Evolutionary conservation across 768 basidiomycete genomes (phyloP).

Genomic region (Clathrus columnatus): DNA sequence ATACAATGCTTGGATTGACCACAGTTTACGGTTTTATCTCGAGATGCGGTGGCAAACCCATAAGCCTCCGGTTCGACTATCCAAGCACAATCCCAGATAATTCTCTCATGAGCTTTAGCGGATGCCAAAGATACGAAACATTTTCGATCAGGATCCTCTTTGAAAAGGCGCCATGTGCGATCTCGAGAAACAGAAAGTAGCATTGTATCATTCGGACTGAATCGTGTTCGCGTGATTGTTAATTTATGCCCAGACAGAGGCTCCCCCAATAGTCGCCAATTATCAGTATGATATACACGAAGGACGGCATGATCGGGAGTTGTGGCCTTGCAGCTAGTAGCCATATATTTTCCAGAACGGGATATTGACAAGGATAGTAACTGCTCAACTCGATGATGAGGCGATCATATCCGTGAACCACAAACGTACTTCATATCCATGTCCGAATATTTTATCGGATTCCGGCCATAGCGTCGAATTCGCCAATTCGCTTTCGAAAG

Average conservation of each 20-base stretch:
- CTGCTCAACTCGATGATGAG: conserved; percentile 29
- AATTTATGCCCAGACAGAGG: conserved; percentile 78
- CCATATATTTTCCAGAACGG: conserved; percentile 56
- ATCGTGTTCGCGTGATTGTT: conserved; percentile 84
- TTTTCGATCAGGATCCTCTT: conserved; percentile 30
- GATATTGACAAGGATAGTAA: conserved; percentile 77
- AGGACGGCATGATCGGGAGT: conserved; percentile 83
- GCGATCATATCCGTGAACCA: no score
- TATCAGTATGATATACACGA: conserved; percentile 66
- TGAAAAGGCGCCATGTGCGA: conserved; percentile 82
- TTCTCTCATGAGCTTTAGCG: conserved; percentile 82
- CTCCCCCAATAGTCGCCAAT: conserved; percentile 60
- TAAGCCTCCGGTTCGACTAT: conserved; percentile 46
- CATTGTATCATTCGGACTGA: conserved; percentile 75
- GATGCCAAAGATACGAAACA: conserved; percentile 57
- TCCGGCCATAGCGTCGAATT: conserved; percentile 93
- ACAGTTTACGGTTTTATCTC: conserved; percentile 81
- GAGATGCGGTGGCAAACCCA: conserved; percentile 85
- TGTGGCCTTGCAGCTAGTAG: conserved; percentile 87
- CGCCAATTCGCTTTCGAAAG: conserved; percentile 88
- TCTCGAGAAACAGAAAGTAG: conserved; percentile 87
- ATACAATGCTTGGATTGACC: conserved; percentile 16
- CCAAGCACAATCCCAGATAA: conserved; percentile 97
- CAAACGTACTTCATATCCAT: conserved; percentile 80
- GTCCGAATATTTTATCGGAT: conserved; percentile 92